Evolutionary conservation across 2,329 filamentous ascomycete species (phyloP), one percentile per base, ranked within the genome.

Genomic region (Cladobotryum protrusum): DNA sequence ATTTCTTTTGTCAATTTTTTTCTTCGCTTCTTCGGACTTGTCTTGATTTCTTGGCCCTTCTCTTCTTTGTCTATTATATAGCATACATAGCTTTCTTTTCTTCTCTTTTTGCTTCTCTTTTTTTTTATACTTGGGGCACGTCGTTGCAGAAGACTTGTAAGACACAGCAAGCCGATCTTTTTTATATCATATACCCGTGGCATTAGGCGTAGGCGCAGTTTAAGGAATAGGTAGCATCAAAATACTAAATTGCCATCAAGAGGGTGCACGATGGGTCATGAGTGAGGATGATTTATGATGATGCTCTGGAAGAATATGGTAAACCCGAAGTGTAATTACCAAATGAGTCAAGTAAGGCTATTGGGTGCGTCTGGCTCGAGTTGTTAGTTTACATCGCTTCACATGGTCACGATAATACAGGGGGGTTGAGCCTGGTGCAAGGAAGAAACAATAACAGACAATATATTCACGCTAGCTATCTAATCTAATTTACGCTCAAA

Each of bases 111-210:
- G 42, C 17, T 42, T 42, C 17, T 46, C 24, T 12, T 49, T 19
- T 40, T 47, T 15, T 18, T 29, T 29, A 2, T 29, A 29, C 6
- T 29, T 29, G 24, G 42, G 20, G 24, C 40, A 45, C 13, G 24
- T 29, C 47, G 45, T 32, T 48, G 49, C 43, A 52, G 17, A 34
- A 48, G 24, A 29, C 24, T 29, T 29, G 24, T 29, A 35, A 17
- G 37, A 35, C 51, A 43, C 50, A 49, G 53, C 43, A 52, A 48
- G 50, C 53, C 50, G 54, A 61, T 49, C 55, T 65, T 57, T 58
- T 55, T 62, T 65, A 57, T 61, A 64, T 61, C 60, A 65, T 65
- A 67, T 67, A 67, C 62, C 64, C 63, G 56, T 63, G 63, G 59
- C 64, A 66, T 63, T 8, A 63, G 52, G 59, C 57, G 53, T 59